Percentiles rank a stretch among this genome's conserved stretches.
Conservation (phyloP, 495 filamentous ascomycete genomes). For the Podospora didyma region DNA sequence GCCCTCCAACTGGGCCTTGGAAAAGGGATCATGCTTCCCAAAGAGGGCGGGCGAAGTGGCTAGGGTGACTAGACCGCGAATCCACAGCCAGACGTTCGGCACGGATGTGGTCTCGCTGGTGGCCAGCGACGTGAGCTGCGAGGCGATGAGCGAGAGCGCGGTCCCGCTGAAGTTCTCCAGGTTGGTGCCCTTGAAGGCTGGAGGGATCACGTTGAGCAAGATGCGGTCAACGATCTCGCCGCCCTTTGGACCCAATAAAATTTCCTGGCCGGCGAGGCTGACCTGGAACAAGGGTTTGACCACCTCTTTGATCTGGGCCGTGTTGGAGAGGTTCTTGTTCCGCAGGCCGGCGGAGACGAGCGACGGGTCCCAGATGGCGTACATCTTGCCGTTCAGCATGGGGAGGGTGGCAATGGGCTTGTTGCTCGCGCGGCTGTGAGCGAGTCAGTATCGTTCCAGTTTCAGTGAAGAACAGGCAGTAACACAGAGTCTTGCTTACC, state of each 20-base stretch:
- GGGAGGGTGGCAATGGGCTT: conserved; percentile 19
- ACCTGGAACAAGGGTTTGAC: not conserved
- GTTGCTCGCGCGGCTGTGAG: not conserved
- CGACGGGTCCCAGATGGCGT: conserved; percentile 18
- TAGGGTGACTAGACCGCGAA: not conserved
- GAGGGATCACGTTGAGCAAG: not conserved
- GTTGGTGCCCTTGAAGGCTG: not conserved
- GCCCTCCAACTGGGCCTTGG: not conserved
- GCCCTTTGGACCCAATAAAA: not conserved
- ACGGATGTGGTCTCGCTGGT: no score
- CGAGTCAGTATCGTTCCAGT: not conserved
- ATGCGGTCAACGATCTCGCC: not conserved
- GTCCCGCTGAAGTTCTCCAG: not conserved
- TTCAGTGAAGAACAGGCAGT: not conserved
- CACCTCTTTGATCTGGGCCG: not conserved
- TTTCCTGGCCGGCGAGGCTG: not conserved
- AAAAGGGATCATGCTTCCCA: not conserved
- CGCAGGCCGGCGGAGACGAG: conserved; percentile 12
- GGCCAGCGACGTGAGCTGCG: not conserved
- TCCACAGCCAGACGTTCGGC: not conserved
- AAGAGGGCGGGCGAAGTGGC: not conserved
- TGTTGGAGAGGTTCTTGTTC: conserved; percentile 11
- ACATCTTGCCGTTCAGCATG: conserved; percentile 24
- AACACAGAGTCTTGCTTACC: conserved; percentile 2
- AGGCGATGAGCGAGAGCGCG: conserved; percentile 1